These are phyloP conservation scores for Climacium dendroides DNA, from an alignment of 225 moss, liverwort and hornwort genomes.

Conservation along the genomic window DNA sequence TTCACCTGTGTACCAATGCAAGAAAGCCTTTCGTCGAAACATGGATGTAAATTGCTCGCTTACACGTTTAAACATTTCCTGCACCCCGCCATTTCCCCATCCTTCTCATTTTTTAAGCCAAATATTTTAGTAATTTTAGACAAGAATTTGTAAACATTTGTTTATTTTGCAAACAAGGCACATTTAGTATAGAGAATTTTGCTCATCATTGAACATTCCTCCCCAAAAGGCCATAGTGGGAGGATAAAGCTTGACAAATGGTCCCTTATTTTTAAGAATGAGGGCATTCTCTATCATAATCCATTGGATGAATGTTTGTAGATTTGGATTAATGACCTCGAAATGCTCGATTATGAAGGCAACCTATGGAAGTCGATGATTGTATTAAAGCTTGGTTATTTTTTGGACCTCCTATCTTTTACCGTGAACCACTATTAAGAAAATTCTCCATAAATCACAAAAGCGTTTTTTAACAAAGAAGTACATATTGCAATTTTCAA, in stretches of 20 bases:
- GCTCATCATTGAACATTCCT: rapidly evolving
- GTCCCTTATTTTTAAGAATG: not conserved
- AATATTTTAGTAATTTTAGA: not conserved
- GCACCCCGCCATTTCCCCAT: not conserved
- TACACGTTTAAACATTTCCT: conserved; percentile 56
- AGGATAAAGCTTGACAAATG: rapidly evolving
- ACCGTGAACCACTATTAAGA: no score
- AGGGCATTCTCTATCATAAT: not conserved
- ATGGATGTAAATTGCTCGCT: conserved; percentile 44
- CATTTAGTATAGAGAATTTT: not conserved
- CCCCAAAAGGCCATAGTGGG: rapidly evolving
- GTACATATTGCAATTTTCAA: not conserved
- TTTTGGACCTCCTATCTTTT: no score
- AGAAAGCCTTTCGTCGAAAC: conserved; percentile 43
- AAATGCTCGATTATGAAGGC: not conserved
- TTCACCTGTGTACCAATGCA: conserved; percentile 47
- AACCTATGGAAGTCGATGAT: not conserved
- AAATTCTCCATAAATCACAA: no score
- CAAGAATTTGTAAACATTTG: rapidly evolving
- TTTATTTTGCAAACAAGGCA: not conserved
- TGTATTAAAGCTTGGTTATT: no score
- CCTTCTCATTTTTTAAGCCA: not conserved
- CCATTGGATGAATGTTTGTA: no score
- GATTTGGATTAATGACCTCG: not conserved
- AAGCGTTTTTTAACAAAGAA: not conserved